Percentiles rank a stretch among this genome's conserved stretches.
These are phyloP conservation scores for Gilbertella persicaria DNA, from an alignment of 371 early-diverging fungal genomes.

Conservation along the genomic window DNA sequence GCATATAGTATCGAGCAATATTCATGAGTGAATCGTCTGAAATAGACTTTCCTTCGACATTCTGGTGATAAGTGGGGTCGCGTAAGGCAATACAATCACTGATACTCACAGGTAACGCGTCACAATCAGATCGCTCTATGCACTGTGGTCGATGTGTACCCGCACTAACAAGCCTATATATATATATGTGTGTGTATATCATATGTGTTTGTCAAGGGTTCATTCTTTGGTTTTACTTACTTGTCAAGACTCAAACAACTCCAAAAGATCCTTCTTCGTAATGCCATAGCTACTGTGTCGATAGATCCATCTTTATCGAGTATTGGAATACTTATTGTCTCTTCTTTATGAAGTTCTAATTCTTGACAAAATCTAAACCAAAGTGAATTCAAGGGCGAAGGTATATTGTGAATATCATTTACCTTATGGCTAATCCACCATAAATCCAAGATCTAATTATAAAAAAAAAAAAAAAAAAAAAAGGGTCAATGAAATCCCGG, in stretches of 20 bases:
- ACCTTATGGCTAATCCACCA: constrained; percentile 61
- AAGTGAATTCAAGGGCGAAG: neutral
- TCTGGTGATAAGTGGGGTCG: constrained; percentile 24
- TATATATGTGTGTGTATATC: neutral
- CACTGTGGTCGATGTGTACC: constrained; percentile 60
- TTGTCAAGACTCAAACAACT: constrained; percentile 54
- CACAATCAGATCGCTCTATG: constrained; percentile 57
- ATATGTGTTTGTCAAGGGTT: neutral
- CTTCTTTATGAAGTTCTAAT: constrained; percentile 61
- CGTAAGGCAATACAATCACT: constrained; percentile 48
- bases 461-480: neutral
- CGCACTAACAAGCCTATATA: constrained; percentile 40
- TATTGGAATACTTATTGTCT: constrained; percentile 35
- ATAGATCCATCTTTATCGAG: constrained; percentile 39
- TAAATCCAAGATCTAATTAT: constrained; percentile 62
- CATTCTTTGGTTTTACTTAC: constrained; percentile 13
- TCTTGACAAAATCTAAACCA: constrained; percentile 54
- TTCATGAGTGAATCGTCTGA: constrained; percentile 39
- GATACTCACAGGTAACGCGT: constrained; percentile 50
- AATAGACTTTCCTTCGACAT: constrained; percentile 22
- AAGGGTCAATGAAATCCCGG: constrained; percentile 5
- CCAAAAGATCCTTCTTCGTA: constrained; percentile 60
- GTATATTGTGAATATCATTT: neutral
- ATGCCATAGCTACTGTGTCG: constrained; percentile 52
- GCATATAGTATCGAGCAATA: constrained; percentile 32